Evolutionary conservation across 768 basidiomycete species (phyloP).

Genomic region (Naganishia vaughanmartiniae): DNA sequence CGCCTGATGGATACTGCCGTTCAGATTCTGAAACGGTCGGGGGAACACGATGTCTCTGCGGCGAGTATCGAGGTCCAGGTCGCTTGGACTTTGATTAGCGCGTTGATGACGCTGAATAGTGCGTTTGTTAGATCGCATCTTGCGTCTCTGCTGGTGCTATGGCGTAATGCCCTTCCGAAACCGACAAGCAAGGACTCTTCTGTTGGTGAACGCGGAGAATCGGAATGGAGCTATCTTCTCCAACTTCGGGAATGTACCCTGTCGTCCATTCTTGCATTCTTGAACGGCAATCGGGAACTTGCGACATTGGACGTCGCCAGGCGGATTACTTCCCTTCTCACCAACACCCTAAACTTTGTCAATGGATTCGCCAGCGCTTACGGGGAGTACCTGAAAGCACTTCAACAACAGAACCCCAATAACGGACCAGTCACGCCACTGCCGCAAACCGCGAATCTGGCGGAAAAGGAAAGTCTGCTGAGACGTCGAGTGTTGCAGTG

Average conservation of each 20-base stretch:
- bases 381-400: constrained; percentile 64
- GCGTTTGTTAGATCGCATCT: constrained; percentile 91
- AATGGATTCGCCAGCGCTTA: constrained; percentile 74
- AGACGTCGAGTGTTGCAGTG: constrained; percentile 84
- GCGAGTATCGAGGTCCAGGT: constrained; percentile 84
- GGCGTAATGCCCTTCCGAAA: constrained; percentile 96
- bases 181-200: constrained; percentile 80
- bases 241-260: constrained; percentile 87
- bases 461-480: constrained; percentile 76
- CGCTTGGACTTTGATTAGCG: constrained; percentile 87
- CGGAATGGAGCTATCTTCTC: constrained; percentile 87
- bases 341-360: constrained; percentile 84
- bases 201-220: constrained; percentile 62
- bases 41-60: constrained; percentile 80
- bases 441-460: constrained; percentile 52
- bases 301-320: constrained; percentile 88
- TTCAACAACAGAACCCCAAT: constrained; percentile 32
- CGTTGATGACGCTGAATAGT: constrained; percentile 86
- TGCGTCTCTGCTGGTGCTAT: constrained; percentile 87
- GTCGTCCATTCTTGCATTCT: constrained; percentile 81
- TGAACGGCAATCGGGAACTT: constrained; percentile 73
- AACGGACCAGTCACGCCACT: constrained; percentile 37
- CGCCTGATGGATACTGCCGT: constrained; percentile 89
- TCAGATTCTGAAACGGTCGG: constrained; percentile 80
- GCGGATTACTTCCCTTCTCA: constrained; percentile 77